These are phyloP conservation scores for Starmerella bombicola DNA, from an alignment of 805 yeast genomes.

Conservation along the genomic window DNA sequence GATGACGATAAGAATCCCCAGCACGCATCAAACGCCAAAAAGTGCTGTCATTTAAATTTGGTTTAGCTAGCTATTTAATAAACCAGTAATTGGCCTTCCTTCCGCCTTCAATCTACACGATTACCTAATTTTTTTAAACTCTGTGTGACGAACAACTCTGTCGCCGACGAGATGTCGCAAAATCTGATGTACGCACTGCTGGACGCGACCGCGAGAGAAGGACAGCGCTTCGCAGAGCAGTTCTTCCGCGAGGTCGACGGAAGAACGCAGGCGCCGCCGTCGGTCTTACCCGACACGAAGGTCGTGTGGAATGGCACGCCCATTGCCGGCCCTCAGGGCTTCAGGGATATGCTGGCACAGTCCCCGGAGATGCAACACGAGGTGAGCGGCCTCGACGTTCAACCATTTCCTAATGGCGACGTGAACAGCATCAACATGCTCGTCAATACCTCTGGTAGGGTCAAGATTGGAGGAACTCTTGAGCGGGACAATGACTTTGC, in stretches of 20 bases:
- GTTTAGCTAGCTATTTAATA: no score
- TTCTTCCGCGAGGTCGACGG: conserved; percentile 30
- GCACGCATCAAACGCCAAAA: no score
- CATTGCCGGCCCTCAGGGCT: conserved; percentile 30
- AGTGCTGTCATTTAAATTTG: no score
- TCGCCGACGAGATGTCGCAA: not conserved
- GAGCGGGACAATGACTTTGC: conserved; percentile 26
- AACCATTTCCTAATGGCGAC: conserved; percentile 28
- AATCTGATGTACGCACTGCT: conserved; percentile 13
- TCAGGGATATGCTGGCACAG: conserved; percentile 26
- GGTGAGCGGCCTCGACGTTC: conserved; percentile 29
- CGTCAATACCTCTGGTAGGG: conserved; percentile 28
- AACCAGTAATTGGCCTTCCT: no score
- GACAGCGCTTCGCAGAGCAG: conserved; percentile 22
- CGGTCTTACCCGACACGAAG: conserved; percentile 27
- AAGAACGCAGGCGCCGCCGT: conserved; percentile 22
- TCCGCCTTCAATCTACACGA: no score
- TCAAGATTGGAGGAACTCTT: conserved; percentile 25
- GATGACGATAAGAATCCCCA: no score
- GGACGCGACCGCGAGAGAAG: conserved; percentile 20
- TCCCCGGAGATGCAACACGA: conserved; percentile 32
- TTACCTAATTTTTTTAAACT: no score
- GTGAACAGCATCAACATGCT: conserved; percentile 23
- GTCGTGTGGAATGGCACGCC: conserved; percentile 36
- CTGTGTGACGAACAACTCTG: no score